Conservation (phyloP, 441 rosid species). For the Breynia disticha region DNA sequence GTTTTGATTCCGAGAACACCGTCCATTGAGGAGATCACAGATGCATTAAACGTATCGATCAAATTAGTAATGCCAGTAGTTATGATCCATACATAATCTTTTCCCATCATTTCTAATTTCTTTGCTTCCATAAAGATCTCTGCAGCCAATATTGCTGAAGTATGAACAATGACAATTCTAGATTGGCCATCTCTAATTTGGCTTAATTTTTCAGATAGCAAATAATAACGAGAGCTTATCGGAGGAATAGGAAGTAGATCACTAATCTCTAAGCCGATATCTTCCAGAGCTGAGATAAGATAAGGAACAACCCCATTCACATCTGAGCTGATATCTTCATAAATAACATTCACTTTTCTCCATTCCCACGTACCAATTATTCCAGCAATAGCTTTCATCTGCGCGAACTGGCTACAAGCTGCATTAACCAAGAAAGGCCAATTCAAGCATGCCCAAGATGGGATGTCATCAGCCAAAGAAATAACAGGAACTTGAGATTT, state of each 20-base stretch:
- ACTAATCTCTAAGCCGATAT: constrained; percentile 7
- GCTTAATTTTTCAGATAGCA: constrained; percentile 4
- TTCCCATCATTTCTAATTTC: constrained; percentile 14
- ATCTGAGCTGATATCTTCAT: constrained; percentile 12
- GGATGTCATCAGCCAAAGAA: constrained; percentile 15
- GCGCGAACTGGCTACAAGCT: constrained; percentile 12
- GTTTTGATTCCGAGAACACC: constrained; percentile 14
- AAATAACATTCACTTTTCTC: constrained; percentile 18
- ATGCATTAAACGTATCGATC: constrained; percentile 9
- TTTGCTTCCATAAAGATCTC: constrained; percentile 12
- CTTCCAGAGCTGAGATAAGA: constrained; percentile 13
- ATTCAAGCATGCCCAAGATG: constrained; percentile 3
- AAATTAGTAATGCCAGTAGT: constrained; percentile 3
- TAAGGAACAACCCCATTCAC: constrained; percentile 2
- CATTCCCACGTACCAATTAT: constrained; percentile 15
- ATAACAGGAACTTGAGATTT: constrained; percentile 11
- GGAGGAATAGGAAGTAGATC: constrained; percentile 12
- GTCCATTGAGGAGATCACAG: constrained; percentile 16
- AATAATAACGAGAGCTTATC: not conserved
- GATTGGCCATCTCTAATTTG: constrained; percentile 9
- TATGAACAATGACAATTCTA: constrained; percentile 18
- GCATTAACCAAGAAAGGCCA: constrained; percentile 20
- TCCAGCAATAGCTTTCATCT: constrained; percentile 16
- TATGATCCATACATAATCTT: constrained; percentile 19
- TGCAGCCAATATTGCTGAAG: constrained; percentile 1